These are phyloP conservation scores for Ilex paraguariensis DNA, from an alignment of 305 asterid species.

Conservation along the genomic window DNA sequence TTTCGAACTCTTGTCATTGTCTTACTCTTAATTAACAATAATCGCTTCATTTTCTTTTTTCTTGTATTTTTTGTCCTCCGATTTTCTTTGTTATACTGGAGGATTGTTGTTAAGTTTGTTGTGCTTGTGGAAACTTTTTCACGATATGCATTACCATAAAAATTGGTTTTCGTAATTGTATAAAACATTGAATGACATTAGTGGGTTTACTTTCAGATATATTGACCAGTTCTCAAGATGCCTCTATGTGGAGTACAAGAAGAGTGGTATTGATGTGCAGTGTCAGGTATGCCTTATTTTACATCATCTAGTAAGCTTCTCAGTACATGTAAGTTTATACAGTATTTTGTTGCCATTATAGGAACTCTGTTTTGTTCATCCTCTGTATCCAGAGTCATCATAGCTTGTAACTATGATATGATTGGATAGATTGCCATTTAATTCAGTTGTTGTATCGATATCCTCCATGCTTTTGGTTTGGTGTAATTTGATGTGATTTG, in stretches of 20 bases:
- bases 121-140: not conserved
- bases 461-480: too few relatives aligned
- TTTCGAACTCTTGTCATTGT: too few relatives aligned
- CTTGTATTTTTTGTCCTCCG: not conserved
- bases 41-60: not conserved
- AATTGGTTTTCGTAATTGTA: too few relatives aligned
- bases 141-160: too few relatives aligned
- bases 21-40: too few relatives aligned
- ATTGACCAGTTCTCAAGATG: conserved; percentile 90
- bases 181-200: not conserved
- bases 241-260: conserved; percentile 96
- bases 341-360: not conserved
- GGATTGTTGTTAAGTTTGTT: not conserved
- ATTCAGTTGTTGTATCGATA: too few relatives aligned
- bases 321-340: not conserved
- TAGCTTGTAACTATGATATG: too few relatives aligned
- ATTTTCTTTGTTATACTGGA: not conserved
- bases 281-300: conserved; percentile 64
- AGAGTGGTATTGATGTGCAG: conserved; percentile 91
- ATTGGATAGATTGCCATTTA: too few relatives aligned
- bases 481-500: too few relatives aligned
- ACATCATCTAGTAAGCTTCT: not conserved
- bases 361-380: not conserved
- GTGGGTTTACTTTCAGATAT: conserved; percentile 41
- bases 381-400: not conserved